phyloP scores from a whole-genome alignment of 164 flowering plant species.

The Annona squamosa region DNA sequence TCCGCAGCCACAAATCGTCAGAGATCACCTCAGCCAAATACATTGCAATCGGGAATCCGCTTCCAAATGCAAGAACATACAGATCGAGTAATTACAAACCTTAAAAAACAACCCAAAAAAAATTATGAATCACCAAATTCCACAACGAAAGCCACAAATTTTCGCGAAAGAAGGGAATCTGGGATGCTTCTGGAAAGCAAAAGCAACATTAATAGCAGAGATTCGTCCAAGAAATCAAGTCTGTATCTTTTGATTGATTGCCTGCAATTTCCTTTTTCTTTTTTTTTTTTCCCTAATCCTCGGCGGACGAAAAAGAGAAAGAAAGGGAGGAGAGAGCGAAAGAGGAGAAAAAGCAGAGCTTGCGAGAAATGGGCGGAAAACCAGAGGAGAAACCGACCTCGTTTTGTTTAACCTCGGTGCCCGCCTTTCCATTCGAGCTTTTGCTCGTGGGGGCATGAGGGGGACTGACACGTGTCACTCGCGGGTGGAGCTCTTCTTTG shows the following conservation, averaged over 20 bases:
- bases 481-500: background rate
- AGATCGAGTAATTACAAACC: background rate
- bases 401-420: background rate
- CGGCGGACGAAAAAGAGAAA: background rate
- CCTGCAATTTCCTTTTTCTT: background rate
- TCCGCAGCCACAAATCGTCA: background rate
- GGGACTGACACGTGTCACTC: background rate
- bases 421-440: background rate
- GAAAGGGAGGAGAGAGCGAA: conserved; percentile 1
- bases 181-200: background rate
- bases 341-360: background rate
- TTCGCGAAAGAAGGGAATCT: background rate
- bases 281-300: background rate
- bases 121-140: background rate
- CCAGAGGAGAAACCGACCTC: background rate
- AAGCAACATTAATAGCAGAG: background rate
- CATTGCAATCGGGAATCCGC: background rate
- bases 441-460: background rate
- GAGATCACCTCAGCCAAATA: background rate
- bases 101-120: background rate
- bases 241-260: background rate
- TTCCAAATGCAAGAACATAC: background rate
- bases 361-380: background rate
- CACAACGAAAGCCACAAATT: background rate
- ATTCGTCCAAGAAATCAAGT: background rate